These are phyloP conservation scores for Phytophthora sojae DNA, from an alignment of 352 stramenopile genomes.

Conservation along the genomic window DNA sequence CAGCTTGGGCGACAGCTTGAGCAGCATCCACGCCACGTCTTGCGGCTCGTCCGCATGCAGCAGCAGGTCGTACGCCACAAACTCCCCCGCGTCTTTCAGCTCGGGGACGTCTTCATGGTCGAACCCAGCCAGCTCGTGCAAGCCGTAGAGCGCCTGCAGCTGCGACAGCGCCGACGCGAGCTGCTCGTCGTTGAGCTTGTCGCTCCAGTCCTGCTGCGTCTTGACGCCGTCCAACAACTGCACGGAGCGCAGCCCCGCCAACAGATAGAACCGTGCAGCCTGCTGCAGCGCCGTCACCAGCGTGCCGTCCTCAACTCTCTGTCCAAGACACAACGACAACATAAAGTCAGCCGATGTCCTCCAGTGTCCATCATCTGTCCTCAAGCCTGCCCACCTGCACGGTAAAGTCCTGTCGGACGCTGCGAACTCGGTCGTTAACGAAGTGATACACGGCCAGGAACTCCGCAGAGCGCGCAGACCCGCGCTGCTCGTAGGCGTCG, in stretches of 20 bases:
- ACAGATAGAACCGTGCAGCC: conserved; percentile 63
- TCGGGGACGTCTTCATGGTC: conserved; percentile 14
- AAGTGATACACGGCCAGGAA: conserved; percentile 81
- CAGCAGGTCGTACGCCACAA: conserved; percentile 66
- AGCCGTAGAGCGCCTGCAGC: conserved; percentile 51
- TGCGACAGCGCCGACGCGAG: conserved; percentile 66
- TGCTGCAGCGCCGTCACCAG: conserved; percentile 56
- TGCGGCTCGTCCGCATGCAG: conserved; percentile 61
- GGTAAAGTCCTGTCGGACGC: conserved; percentile 77
- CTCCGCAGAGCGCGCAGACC: conserved; percentile 14
- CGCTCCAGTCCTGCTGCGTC: conserved; percentile 57
- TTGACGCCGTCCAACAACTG: conserved; percentile 39
- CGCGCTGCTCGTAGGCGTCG: conserved; percentile 16
- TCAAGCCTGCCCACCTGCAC: conserved; percentile 52
- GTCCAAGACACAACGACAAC: background rate
- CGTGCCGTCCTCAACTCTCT: conserved; percentile 48
- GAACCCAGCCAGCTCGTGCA: conserved; percentile 21
- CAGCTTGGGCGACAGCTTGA: conserved; percentile 38
- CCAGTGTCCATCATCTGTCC: background rate
- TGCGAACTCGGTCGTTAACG: conserved; percentile 71
- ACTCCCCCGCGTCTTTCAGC: conserved; percentile 40
- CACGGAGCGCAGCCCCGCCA: conserved; percentile 48
- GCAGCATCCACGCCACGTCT: conserved; percentile 50
- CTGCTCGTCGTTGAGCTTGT: conserved; percentile 77
- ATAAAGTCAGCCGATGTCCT: conserved; percentile 10